phyloP scores from a whole-genome alignment of 176 grass and related monocot genomes.

The Olyra latifolia region DNA sequence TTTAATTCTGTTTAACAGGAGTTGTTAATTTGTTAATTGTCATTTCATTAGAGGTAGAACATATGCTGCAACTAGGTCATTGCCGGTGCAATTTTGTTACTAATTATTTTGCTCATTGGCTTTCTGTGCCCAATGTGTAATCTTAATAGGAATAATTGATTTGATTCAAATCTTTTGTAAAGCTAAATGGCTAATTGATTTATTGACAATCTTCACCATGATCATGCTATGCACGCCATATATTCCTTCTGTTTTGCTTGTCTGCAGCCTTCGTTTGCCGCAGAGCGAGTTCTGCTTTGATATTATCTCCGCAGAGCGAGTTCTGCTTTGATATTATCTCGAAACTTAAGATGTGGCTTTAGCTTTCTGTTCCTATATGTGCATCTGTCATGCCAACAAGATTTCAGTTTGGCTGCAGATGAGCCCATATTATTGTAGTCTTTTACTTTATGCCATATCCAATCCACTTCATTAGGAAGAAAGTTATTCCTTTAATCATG shows the following conservation, averaged over 20 bases:
- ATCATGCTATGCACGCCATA: neutral
- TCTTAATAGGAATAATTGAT: constrained; percentile 33
- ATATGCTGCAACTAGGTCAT: constrained; percentile 60
- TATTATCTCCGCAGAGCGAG: neutral
- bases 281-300: neutral
- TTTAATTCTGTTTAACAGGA: constrained; percentile 29
- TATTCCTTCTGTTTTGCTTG: neutral
- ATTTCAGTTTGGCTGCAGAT: neutral
- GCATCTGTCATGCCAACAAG: neutral
- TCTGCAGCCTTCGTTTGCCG: neutral
- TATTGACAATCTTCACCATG: neutral
- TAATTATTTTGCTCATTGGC: constrained; percentile 39
- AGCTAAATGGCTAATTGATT: constrained; percentile 36
- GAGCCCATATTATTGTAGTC: neutral
- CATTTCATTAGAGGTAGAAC: constrained; percentile 44
- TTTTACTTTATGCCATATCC: neutral
- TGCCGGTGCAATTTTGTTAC: constrained; percentile 45
- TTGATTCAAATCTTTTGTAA: constrained; percentile 47
- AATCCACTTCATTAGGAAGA: constrained; percentile 1
- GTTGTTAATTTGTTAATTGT: constrained; percentile 39
- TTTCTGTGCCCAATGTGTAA: constrained; percentile 34
- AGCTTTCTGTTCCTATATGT: neutral
- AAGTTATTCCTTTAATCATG: neutral
- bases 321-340: too few species aligned
- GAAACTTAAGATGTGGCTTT: neutral